These are phyloP conservation scores for Plasmodium sp. DNA, from an alignment of 169 alveolate genomes.

Conservation along the genomic window DNA sequence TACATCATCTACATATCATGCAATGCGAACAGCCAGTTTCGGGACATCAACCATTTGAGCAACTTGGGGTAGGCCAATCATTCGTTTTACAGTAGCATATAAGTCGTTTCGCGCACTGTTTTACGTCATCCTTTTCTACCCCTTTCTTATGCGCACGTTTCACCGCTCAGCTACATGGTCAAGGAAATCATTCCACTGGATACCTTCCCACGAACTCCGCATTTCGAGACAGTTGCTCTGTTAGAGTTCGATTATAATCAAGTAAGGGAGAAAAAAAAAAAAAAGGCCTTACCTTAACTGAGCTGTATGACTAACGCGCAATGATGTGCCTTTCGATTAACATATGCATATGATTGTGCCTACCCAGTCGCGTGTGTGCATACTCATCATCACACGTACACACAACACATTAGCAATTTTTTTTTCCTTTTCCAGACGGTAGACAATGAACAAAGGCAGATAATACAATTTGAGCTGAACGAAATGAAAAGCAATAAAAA, in stretches of 20 bases:
- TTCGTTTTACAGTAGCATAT: background rate
- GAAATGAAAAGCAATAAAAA: constrained; percentile 36
- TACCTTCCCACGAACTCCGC: constrained; percentile 72
- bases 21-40: constrained; percentile 46
- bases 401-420: background rate
- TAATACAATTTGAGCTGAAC: constrained; percentile 42
- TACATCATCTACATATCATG: constrained; percentile 65
- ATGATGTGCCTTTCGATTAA: background rate
- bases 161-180: constrained; percentile 31
- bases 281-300: background rate
- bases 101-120: background rate
- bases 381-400: background rate
- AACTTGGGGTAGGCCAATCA: constrained; percentile 45
- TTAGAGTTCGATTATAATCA: constrained; percentile 57
- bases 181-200: constrained; percentile 71
- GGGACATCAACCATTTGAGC: constrained; percentile 58
- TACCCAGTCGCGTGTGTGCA: constrained; percentile 7
- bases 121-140: background rate
- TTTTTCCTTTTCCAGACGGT: constrained; percentile 13
- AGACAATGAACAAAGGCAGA: constrained; percentile 22
- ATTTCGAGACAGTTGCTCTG: constrained; percentile 43
- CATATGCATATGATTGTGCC: background rate
- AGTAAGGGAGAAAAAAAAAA: constrained; percentile 9
- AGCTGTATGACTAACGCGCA: background rate
- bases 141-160: background rate